Base-by-base conservation (phyloP, 2,329 filamentous ascomycete genomes). In the Nothophaeocryptopus gaeumannii region DNA sequence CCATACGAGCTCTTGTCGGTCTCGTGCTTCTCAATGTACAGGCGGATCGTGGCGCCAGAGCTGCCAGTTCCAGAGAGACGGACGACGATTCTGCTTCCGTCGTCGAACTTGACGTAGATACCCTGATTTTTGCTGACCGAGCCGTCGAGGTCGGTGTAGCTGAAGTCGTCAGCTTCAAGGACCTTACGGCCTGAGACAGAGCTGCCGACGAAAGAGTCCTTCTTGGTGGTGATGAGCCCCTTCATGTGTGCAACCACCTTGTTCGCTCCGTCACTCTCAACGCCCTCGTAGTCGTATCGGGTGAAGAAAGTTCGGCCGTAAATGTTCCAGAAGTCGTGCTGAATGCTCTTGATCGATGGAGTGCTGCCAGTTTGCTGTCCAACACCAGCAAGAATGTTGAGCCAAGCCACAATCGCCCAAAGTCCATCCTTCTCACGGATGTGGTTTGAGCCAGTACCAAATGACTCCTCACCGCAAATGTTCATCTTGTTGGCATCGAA, bases 221-320 rank as follows among this genome's bases (percentile, higher is more conserved):
- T 79, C 70, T 81, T 80, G 49, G 74, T 76, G 34, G 83, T 83
- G 63, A 96, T 88, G 59, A 95, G 80, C 58, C 85, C 84, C 64
- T 84, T 80, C 66, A 99, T 79, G 65, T 89, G 84, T 49, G 82
- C 85, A 39, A 96, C 86, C 51, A 99, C 85, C 76, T 95, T 92
- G 76, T 87, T 88, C 56, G 93, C 93, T 35, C 88, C 91, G 8
- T 92, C 89, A 39, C 85, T 86, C 75, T 96, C 90, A 59, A 95
- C 90, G 62, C 95, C 83, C 75, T 99, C 93, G 74, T 96, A 99
- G 74, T 99, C 93, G 74, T 97, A 97, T 58, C 93, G 89, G 37
- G 93, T 99, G 81, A 99, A 99, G 80, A 97, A 99, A 30, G 91
- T 96, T 52, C 93, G 90, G 65, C 93, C 93, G 71, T 99, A 99